A percentile compares a stretch with the other conserved stretches of the same genome.
These are phyloP conservation scores for Torulaspora quercuum DNA, from an alignment of 805 yeast genomes.

Conservation along the genomic window DNA sequence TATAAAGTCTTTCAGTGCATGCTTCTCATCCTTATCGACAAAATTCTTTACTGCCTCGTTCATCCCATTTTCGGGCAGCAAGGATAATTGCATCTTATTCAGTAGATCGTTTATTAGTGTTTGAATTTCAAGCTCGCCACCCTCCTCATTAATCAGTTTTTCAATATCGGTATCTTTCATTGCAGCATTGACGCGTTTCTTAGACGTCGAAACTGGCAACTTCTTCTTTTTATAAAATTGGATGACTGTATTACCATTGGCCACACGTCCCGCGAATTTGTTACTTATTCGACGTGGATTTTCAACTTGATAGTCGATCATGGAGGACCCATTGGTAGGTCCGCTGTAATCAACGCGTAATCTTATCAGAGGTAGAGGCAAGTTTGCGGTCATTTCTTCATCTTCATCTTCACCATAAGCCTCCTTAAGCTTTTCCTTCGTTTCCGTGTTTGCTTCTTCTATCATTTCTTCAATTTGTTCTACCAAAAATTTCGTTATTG, in stretches of 20 bases:
- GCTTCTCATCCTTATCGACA: constrained; percentile 80
- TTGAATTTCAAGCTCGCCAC: constrained; percentile 52
- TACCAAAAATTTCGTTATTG: constrained; percentile 57
- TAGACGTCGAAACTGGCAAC: constrained; percentile 17
- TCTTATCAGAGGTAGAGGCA: constrained; percentile 80
- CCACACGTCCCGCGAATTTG: constrained; percentile 84
- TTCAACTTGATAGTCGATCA: constrained; percentile 76
- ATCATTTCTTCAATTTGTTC: constrained; percentile 67
- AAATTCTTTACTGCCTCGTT: constrained; percentile 66
- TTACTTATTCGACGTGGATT: constrained; percentile 87
- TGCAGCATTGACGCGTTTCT: constrained; percentile 14
- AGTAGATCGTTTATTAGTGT: constrained; percentile 61
- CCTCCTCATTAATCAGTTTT: constrained; percentile 19
- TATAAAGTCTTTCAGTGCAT: constrained; percentile 61
- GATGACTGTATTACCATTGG: constrained; percentile 84
- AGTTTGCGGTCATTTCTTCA: constrained; percentile 30
- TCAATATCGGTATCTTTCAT: constrained; percentile 19
- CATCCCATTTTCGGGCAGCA: constrained; percentile 74
- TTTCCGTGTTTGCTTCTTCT: constrained; percentile 50
- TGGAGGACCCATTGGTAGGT: constrained; percentile 19
- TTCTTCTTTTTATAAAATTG: constrained; percentile 56
- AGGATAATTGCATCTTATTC: constrained; percentile 56
- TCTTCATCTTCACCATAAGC: constrained; percentile 21
- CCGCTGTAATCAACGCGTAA: constrained; percentile 85
- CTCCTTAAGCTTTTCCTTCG: constrained; percentile 37